Evolutionary conservation across 352 stramenopile species (phyloP), one percentile per base, ranked within the genome.

Genomic region (Phytophthora sojae): DNA sequence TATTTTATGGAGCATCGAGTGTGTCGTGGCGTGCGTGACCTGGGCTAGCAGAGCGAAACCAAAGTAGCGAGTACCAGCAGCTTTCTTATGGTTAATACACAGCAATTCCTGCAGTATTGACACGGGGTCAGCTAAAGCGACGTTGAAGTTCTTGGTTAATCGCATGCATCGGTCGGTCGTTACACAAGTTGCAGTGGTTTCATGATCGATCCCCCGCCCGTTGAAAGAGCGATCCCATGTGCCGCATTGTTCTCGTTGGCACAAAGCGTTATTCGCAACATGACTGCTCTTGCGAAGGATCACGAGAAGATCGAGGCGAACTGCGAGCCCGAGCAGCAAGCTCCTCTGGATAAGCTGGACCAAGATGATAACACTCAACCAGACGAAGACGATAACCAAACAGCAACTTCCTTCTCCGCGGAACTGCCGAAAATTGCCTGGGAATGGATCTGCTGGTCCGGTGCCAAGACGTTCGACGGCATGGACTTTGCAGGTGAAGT

Each of bases 401-500:
- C 35, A 19, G 1, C 15, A 21, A 23, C 6, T 21, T 64, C 45
- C 3, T 29, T 57, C 7, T 65, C 67, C 61, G 62, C 64, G 14
- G 44, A 57, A 25, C n/a, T 81, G 17, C 37, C 62, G 29, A 67
- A 72, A 17, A 60, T 83, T n/a, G 71, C 69, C 21, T 93, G 82
- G 85, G 60, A 82, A 6, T 94, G 83, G 86, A 61, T 86, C n/a
- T 75, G 67, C 57, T 93, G 86, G 86, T 85, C 83, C 2, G 80
- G 89, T 19, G 55, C 72, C 19, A 94, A 88, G 66, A 87, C 87
- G 1, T 92, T 81, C 42, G 81, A 91, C 49, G 79, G 76, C 1
- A 76, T 95, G 64, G 88, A 95, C 47, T 96, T 96, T 77, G 86
- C 78, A 0, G 89, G 88, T 3, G 89, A 96, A 68, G 84, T 95